Conservation (phyloP, 2,329 filamentous ascomycete species). For the Alternaria burnsii region DNA sequence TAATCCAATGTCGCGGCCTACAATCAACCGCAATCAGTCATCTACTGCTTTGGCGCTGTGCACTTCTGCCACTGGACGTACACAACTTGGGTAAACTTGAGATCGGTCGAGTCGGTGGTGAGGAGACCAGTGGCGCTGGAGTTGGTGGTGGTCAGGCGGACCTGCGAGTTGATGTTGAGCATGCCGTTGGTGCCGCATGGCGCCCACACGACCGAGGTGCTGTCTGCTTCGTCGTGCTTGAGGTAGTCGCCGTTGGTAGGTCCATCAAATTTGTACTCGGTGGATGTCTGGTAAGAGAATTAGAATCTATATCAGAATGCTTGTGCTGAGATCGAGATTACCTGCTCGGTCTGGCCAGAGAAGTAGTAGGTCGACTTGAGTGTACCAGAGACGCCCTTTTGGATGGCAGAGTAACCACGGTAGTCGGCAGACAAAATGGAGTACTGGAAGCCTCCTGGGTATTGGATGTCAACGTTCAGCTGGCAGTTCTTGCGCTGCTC, state of each 20-base stretch:
- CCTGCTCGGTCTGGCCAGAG: conserved; percentile 57
- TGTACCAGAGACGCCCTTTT: conserved; percentile 57
- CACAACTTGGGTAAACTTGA: conserved; percentile 57
- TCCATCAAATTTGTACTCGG: conserved; percentile 53
- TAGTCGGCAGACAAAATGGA: conserved; percentile 62
- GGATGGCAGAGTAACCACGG: conserved; percentile 60
- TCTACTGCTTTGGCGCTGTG: conserved; percentile 23
- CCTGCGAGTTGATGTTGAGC: conserved; percentile 64
- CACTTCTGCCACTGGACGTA: conserved; percentile 58
- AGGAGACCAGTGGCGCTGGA: conserved; percentile 51
- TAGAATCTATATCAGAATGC: conserved; percentile 3
- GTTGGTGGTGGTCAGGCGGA: conserved; percentile 50
- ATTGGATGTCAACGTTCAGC: conserved; percentile 61
- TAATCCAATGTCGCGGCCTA: conserved; percentile 12
- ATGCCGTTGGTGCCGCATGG: conserved; percentile 60
- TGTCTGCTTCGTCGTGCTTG: conserved; percentile 54
- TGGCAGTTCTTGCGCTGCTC: conserved; percentile 64
- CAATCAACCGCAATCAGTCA: conserved; percentile 26
- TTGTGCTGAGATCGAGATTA: conserved; percentile 20
- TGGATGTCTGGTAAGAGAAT: conserved; percentile 37
- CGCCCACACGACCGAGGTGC: conserved; percentile 61
- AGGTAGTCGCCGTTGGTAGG: conserved; percentile 50
- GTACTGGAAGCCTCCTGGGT: conserved; percentile 63
- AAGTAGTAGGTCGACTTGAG: conserved; percentile 65
- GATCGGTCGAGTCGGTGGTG: conserved; percentile 60